phyloP scores from a whole-genome alignment of 1,284 basidiomycete genomes.

The Ganoderma meredithae region DNA sequence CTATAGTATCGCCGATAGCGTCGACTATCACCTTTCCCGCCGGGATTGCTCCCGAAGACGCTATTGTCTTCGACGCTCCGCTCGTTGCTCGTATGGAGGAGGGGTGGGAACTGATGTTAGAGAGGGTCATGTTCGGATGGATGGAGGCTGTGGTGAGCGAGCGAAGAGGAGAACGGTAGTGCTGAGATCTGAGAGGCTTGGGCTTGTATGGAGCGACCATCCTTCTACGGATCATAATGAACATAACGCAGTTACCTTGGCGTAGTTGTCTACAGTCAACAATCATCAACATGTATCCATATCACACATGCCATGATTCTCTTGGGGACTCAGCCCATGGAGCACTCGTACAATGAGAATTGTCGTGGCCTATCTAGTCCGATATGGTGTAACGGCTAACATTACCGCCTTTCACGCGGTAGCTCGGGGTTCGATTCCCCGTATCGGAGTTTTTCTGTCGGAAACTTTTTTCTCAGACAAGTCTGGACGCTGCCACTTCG shows the following conservation, averaged over 20 bases:
- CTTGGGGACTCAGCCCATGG: too few species aligned
- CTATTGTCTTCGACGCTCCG: conserved; percentile 73
- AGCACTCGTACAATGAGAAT: too few species aligned
- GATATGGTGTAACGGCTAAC: conserved; percentile 37
- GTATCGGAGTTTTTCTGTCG: conserved; percentile 49
- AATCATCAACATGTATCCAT: background rate
- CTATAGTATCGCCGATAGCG: conserved; percentile 40
- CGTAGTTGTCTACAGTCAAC: background rate
- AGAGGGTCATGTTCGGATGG: conserved; percentile 69
- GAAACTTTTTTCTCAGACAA: too few species aligned
- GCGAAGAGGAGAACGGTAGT: conserved; percentile 51
- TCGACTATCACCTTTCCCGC: conserved; percentile 42
- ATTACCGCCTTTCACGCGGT: conserved; percentile 53
- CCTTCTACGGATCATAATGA: background rate
- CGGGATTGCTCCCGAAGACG: conserved; percentile 40
- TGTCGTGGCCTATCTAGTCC: conserved; percentile 4
- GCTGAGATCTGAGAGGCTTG: background rate
- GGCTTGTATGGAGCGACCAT: background rate
- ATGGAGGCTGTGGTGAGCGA: conserved; percentile 74
- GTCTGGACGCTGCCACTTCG: too few species aligned
- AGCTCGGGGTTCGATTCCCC: conserved; percentile 83
- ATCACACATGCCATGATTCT: background rate
- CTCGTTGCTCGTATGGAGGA: conserved; percentile 74
- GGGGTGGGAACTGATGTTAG: conserved; percentile 85
- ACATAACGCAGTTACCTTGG: background rate